These are phyloP conservation scores for Heritiera fomes DNA, from an alignment of 345 rosid species.

Conservation along the genomic window DNA sequence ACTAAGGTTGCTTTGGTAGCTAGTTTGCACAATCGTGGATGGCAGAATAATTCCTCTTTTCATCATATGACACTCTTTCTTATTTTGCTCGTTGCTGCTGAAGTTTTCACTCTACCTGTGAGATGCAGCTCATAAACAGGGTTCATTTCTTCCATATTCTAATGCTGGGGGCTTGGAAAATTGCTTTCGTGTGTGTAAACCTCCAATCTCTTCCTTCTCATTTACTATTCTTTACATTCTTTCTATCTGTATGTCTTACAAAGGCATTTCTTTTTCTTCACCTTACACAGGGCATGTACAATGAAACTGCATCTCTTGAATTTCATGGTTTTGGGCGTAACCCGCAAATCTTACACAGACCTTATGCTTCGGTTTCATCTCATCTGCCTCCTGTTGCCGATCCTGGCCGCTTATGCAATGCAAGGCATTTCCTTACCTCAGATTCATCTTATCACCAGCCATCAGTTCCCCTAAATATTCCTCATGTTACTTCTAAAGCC, in stretches of 20 bases:
- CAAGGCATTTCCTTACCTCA: slow-evolving; percentile 30
- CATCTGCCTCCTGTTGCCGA: slow-evolving; percentile 29
- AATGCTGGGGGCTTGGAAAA: slow-evolving; percentile 41
- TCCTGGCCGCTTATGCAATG: slow-evolving; percentile 37
- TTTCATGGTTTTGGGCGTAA: slow-evolving; percentile 39
- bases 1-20: slow-evolving; percentile 8
- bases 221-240: slow-evolving; percentile 6
- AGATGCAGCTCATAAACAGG: slow-evolving; percentile 42
- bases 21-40: slow-evolving; percentile 7
- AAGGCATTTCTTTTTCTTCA: slow-evolving; percentile 14
- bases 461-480: slow-evolving; percentile 31
- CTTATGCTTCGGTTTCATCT: slow-evolving; percentile 30
- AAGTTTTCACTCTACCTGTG: slow-evolving; percentile 38
- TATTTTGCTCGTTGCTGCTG: slow-evolving; percentile 18
- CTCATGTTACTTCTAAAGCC: slow-evolving; percentile 27
- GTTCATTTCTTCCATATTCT: slow-evolving; percentile 31
- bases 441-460: slow-evolving; percentile 39
- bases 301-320: slow-evolving; percentile 36
- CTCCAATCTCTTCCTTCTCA: slow-evolving; percentile 17
- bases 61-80: slow-evolving; percentile 9
- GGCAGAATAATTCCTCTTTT: background rate
- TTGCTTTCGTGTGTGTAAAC: slow-evolving; percentile 45
- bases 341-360: slow-evolving; percentile 34
- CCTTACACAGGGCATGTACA: slow-evolving; percentile 36
- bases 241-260: slow-evolving; percentile 16